Evolutionary conservation across 1,284 basidiomycete species (phyloP), one percentile per base, ranked within the genome.

Genomic region (Cryptococcus amylolentus): DNA sequence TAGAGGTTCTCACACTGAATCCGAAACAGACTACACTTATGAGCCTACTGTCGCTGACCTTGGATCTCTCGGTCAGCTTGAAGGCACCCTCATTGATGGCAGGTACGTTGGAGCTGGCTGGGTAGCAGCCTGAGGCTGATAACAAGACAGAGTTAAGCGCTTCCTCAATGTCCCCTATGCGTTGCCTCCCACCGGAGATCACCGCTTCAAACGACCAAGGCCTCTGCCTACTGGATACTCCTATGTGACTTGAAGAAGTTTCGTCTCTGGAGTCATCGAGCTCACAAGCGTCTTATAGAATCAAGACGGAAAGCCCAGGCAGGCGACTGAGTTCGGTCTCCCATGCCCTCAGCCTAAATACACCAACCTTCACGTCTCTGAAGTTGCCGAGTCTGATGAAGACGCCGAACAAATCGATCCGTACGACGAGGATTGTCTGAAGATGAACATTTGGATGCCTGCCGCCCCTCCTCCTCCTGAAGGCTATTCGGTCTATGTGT

Each of bases 361-460:
- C 35, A 57, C 55, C 18, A 52, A 49, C n/a, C 39, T 56, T 7
- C 55, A 49, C 10, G 55, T 56, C 20, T 45, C 51, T 6, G 55
- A 56, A 37, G 46, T 42, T 20, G 55, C 55, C 2, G 50, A 39
- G 5, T 44, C 40, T 16, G 45, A 51, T 42, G 44, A 51, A 14
- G 51, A 46, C 41, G 23, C 26, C 37, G 26, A 23, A 31, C 39
- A 52, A 26, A 37, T 9, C 6, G 52, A 52, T 39, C 55, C 55
- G 27, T 56, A 52, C 31, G 55, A 56, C 42, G 56, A 57, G 35
- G 56, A 57, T 46, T 52, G 51, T 31, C 46, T 57, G 56, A 57
- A 49, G 31, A 49, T 57, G 46, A 57, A 57, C 41, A 53, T 52
- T 13, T 57, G 56, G 56, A 37, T 53, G 28, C 56, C 56, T 4